A percentile compares a stretch with the other conserved stretches of the same genome.
Evolutionary conservation across 2,329 filamentous ascomycete genomes (phyloP).

Genomic region (Alternaria viburni): DNA sequence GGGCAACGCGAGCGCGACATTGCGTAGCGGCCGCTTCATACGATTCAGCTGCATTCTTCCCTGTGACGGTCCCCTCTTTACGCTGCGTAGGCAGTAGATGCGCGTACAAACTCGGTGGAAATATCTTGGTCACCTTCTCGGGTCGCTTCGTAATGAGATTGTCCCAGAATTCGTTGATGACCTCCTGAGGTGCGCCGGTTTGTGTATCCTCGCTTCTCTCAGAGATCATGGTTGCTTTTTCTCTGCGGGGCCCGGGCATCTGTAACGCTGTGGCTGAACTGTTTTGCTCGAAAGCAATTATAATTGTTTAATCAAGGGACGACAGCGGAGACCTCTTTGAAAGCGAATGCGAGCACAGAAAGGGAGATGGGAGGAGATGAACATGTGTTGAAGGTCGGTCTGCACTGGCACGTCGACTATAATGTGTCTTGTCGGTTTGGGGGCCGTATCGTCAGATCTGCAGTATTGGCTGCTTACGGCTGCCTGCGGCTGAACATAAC

Average conservation of each 20-base stretch:
- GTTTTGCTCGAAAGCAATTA: neutral
- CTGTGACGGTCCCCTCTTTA: slow-evolving; percentile 59
- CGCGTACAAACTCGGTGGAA: slow-evolving; percentile 70
- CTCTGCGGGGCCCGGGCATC: neutral
- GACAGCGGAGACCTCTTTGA: neutral
- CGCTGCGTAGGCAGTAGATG: slow-evolving; percentile 47
- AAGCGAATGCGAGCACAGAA: neutral
- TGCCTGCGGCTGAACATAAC: slow-evolving; percentile 16
- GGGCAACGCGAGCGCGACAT: slow-evolving; percentile 66
- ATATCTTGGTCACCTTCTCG: slow-evolving; percentile 72
- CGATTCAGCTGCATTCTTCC: slow-evolving; percentile 68
- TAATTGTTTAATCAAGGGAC: neutral
- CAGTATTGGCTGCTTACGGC: slow-evolving; percentile 11
- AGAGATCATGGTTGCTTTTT: slow-evolving; percentile 24
- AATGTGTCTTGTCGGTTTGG: slow-evolving; percentile 11
- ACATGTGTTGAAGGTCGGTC: neutral
- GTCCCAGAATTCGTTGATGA: slow-evolving; percentile 74
- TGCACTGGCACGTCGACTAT: neutral
- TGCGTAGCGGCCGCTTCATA: slow-evolving; percentile 74
- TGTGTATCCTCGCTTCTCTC: slow-evolving; percentile 23
- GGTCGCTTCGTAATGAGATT: slow-evolving; percentile 72
- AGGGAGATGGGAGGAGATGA: neutral
- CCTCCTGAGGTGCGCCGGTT: slow-evolving; percentile 61
- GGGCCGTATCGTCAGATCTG: slow-evolving; percentile 8
- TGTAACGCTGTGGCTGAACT: neutral